Conservation (phyloP, 2,329 filamentous ascomycete genomes). For the Neonectria punicea region DNA sequence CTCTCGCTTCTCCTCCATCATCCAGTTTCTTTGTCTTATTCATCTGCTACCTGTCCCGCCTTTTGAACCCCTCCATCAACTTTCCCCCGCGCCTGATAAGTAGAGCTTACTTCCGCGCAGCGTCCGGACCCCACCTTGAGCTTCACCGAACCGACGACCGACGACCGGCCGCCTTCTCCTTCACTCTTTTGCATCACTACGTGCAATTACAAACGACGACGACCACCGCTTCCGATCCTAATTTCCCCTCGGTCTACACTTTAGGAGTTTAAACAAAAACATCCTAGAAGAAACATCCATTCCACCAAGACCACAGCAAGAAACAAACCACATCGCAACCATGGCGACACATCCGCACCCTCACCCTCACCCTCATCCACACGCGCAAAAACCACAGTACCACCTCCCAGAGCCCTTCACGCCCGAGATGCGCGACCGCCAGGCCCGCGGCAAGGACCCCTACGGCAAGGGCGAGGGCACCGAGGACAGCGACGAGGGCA, state of each 20-base stretch:
- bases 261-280: too few species aligned
- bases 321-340: slow-evolving; percentile 5
- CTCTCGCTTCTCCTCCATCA: not conserved
- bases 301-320: too few species aligned
- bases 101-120: not conserved
- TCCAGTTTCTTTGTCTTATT: not conserved
- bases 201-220: not conserved
- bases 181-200: not conserved
- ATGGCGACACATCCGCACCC: slow-evolving; percentile 48
- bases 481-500: slow-evolving; percentile 30
- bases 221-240: not conserved
- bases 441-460: slow-evolving; percentile 68
- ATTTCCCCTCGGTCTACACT: too few species aligned
- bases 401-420: slow-evolving; percentile 53
- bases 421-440: slow-evolving; percentile 64
- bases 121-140: not conserved
- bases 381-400: slow-evolving; percentile 45
- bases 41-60: too few species aligned
- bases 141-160: not conserved
- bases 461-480: slow-evolving; percentile 50
- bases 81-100: not conserved
- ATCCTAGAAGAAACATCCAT: too few species aligned
- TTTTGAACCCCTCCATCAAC: too few species aligned
- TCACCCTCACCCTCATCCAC: not conserved
- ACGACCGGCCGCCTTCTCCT: not conserved